Evolutionary conservation across 2,329 filamentous ascomycete species (phyloP).

Genomic region (Aspergillus udagawae): DNA sequence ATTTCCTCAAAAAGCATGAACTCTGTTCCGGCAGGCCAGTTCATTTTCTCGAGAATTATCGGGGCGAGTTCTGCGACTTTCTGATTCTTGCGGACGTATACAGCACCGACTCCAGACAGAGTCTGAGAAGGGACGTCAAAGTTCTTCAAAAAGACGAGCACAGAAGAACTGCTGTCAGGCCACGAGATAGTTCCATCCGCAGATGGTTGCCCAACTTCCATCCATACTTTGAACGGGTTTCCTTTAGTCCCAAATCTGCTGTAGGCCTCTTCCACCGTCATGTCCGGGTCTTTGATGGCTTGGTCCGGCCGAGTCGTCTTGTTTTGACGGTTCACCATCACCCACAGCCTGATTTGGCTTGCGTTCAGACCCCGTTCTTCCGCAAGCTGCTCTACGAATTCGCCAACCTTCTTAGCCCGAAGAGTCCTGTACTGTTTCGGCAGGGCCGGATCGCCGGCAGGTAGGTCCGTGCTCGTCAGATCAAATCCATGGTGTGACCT

Average conservation of each 20-base stretch:
- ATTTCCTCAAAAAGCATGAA: constrained; percentile 90
- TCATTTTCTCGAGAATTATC: constrained; percentile 75
- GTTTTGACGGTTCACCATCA: constrained; percentile 98
- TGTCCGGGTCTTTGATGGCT: constrained; percentile 71
- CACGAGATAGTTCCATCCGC: constrained; percentile 69
- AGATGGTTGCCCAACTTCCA: constrained; percentile 69
- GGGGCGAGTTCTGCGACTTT: constrained; percentile 81
- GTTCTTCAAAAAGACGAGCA: constrained; percentile 88
- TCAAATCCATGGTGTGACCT: constrained; percentile 78
- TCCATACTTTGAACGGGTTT: constrained; percentile 73
- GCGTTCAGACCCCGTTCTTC: constrained; percentile 65
- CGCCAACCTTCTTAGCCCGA: constrained; percentile 68
- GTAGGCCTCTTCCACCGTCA: constrained; percentile 72
- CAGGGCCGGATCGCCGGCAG: constrained; percentile 61
- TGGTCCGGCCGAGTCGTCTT: constrained; percentile 91
- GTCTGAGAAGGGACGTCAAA: constrained; percentile 77
- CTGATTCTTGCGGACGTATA: constrained; percentile 83
- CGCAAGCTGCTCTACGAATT: constrained; percentile 69
- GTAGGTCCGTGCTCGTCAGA: constrained; percentile 64
- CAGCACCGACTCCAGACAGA: constrained; percentile 71
- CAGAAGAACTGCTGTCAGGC: constrained; percentile 53
- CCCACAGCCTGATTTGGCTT: constrained; percentile 76
- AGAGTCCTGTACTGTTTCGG: constrained; percentile 71
- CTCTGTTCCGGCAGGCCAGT: constrained; percentile 72
- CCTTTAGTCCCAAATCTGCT: constrained; percentile 66